Evolutionary conservation across 2,329 filamentous ascomycete species (phyloP), one percentile per base, ranked within the genome.

Genomic region (Curvularia eragrostidis): DNA sequence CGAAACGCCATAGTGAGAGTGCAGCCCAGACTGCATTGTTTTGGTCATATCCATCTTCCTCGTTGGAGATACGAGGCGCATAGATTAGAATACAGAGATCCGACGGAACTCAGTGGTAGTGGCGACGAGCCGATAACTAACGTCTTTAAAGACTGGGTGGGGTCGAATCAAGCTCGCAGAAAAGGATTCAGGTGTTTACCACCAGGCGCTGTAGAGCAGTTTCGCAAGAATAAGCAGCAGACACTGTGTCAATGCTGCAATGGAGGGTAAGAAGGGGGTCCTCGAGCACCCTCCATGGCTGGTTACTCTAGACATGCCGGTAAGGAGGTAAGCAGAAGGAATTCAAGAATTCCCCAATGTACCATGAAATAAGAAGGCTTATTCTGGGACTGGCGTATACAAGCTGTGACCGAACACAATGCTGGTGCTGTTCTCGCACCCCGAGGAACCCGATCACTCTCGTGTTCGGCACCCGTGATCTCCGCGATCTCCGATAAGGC

Each of bases 21-120:
- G 1, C 75, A 76, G 28, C 86, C 86, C 0, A 71, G 75, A 10
- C 48, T 88, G 18, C 83, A 87, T 66, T 84, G 83, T 61, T 89
- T 87, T 64, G 85, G 85, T 0, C 85, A 88, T 72, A 85, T 87
- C 4, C 84, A 87, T 36, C n/a, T 36, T 19, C 46, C 52, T 8
- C 61, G 83, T 77, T 4, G 39, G 46, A 48, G 18, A 13, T 69
- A 71, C 46, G 68, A 72, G n/a, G 63, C 62, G 5, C 65, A 71
- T 57, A 69, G 64, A 15, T 66, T 80, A 12, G 53, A 54, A 2
- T 81, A 65, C 15, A 59, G 63, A 13, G 51, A 63, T 1, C 44
- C 44, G 10, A 21, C 19, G 3, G 55, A 49, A 21, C n/a, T 41
- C 4, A 52, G 46, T 24, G 50, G 21, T 2, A 58, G n/a, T 3